These are phyloP conservation scores for Magnaporthiopsis incrustans DNA, from an alignment of 2,329 filamentous ascomycete species.

Conservation along the genomic window DNA sequence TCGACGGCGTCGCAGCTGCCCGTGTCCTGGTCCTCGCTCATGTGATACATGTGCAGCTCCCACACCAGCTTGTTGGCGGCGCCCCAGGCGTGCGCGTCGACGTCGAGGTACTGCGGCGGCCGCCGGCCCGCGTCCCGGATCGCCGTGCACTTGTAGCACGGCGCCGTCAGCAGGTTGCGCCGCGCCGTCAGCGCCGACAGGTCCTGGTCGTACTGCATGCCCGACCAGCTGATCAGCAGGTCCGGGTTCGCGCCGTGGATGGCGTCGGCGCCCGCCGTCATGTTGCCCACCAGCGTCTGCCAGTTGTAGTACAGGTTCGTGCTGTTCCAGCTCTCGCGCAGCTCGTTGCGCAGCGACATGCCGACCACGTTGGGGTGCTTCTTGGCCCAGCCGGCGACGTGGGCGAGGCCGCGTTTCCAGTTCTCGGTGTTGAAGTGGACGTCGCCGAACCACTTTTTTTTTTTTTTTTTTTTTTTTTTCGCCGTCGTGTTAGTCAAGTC, in stretches of 20 bases:
- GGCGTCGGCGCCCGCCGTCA: conserved; percentile 31
- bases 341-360: conserved; percentile 33
- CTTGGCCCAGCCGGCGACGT: conserved; percentile 37
- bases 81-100: conserved; percentile 33
- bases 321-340: conserved; percentile 27
- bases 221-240: conserved; percentile 40
- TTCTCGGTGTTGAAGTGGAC: conserved; percentile 42
- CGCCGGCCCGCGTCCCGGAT: conserved; percentile 33
- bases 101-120: conserved; percentile 35
- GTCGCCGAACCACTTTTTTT: conserved; percentile 41
- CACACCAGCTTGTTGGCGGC: conserved; percentile 35
- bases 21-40: conserved; percentile 33
- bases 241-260: conserved; percentile 36
- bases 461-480: too few species aligned
- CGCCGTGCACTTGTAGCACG: conserved; percentile 32
- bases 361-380: conserved; percentile 30
- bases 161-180: conserved; percentile 31
- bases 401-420: conserved; percentile 46
- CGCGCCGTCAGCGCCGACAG: conserved; percentile 32
- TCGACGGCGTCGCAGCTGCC: conserved; percentile 38
- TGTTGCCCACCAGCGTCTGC: conserved; percentile 35
- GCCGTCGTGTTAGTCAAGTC: too few species aligned
- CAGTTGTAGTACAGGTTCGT: conserved; percentile 34
- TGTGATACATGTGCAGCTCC: conserved; percentile 36
- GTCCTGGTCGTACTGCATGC: conserved; percentile 39